phyloP scores from a whole-genome alignment of 2,329 filamentous ascomycete species.

The Ustilaginoidea virens region DNA sequence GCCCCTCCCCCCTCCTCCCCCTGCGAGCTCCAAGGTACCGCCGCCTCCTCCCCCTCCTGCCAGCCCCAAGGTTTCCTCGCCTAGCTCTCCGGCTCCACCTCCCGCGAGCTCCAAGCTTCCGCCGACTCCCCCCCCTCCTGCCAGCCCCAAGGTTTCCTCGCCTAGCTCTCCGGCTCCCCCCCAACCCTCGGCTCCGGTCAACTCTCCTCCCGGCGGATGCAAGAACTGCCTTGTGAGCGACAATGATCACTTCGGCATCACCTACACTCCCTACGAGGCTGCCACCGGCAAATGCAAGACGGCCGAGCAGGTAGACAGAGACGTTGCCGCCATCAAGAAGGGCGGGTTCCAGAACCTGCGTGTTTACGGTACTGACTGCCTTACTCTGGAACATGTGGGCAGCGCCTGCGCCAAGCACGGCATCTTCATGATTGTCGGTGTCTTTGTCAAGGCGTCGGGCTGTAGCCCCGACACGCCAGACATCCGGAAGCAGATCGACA shows the following conservation, averaged over 20 bases:
- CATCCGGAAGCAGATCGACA: constrained; percentile 57
- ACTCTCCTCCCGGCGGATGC: too few species aligned
- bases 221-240: constrained; percentile 21
- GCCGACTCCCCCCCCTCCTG: neutral
- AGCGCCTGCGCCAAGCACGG: constrained; percentile 48
- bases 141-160: too few species aligned
- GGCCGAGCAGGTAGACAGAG: constrained; percentile 36
- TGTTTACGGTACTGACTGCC: constrained; percentile 87
- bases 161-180: too few species aligned
- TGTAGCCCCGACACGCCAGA: constrained; percentile 41
- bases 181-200: too few species aligned
- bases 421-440: constrained; percentile 69
- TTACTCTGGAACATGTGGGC: constrained; percentile 62
- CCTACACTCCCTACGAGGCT: constrained; percentile 61
- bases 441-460: constrained; percentile 61
- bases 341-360: constrained; percentile 59
- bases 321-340: constrained; percentile 45
- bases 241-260: constrained; percentile 54
- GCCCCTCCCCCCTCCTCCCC: constrained; percentile 3
- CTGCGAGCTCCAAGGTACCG: neutral
- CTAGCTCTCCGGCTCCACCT: constrained; percentile 2
- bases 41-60: constrained; percentile 4
- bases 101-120: neutral
- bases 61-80: constrained; percentile 1
- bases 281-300: constrained; percentile 48